Conservation (phyloP, 2,329 filamentous ascomycete genomes). For the Phyllosticta paracitricarpa region DNA sequence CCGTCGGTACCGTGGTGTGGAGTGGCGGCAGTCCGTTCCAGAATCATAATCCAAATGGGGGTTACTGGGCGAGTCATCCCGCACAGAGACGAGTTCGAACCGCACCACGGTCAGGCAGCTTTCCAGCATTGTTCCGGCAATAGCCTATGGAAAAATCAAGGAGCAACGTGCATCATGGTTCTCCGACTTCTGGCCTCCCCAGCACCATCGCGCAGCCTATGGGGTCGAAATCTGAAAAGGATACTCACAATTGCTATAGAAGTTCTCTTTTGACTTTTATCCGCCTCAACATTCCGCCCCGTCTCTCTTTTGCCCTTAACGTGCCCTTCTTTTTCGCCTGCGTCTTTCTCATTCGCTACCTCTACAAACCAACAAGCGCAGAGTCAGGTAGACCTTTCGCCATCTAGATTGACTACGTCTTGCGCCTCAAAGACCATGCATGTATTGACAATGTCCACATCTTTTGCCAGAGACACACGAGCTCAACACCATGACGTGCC, state of each 20-base stretch:
- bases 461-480: no score
- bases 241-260: not conserved
- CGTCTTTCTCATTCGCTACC: no score
- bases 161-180: not conserved
- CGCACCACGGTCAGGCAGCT: not conserved
- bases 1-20: not conserved
- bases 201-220: not conserved
- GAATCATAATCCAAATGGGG: no score
- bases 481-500: no score
- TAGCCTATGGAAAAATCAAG: not conserved
- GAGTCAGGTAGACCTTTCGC: no score
- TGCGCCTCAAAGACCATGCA: no score
- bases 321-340: no score
- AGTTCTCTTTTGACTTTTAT: not conserved
- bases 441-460: no score
- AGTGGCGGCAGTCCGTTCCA: not conserved
- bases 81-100: not conserved
- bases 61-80: not conserved
- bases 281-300: not conserved
- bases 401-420: no score
- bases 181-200: not conserved
- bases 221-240: not conserved
- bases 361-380: no score
- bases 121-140: not conserved
- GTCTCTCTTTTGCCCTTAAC: not conserved